Conservation (phyloP, 306 rosid genomes). For the Coriaria nepalensis region DNA sequence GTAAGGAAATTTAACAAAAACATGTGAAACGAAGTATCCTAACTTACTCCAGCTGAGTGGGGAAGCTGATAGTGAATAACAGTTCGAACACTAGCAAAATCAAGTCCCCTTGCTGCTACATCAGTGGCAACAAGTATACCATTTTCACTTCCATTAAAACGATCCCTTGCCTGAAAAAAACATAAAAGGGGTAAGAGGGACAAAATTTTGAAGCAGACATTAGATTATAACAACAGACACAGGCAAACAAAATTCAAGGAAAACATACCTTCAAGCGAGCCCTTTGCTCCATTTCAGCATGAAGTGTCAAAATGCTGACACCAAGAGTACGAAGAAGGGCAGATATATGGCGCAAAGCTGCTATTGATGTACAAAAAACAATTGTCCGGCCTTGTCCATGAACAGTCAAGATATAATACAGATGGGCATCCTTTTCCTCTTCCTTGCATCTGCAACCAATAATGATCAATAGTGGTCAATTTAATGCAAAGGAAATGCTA, state of each 20-base stretch:
- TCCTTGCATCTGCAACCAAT: constrained; percentile 67
- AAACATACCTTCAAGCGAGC: constrained; percentile 72
- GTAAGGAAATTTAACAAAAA: background rate
- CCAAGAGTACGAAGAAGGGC: constrained; percentile 74
- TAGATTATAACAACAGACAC: constrained; percentile 1
- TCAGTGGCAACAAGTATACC: constrained; percentile 87
- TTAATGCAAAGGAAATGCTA: constrained; percentile 6
- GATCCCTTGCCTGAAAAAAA: constrained; percentile 64
- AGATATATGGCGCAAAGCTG: constrained; percentile 81
- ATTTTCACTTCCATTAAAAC: constrained; percentile 59
- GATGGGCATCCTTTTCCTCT: constrained; percentile 82
- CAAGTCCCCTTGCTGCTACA: constrained; percentile 92
- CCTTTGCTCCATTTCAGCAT: constrained; percentile 87
- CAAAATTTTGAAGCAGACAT: constrained; percentile 1
- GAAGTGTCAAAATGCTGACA: constrained; percentile 60
- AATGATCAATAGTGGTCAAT: constrained; percentile 15
- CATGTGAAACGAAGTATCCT: constrained; percentile 13
- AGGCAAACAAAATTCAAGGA: constrained; percentile 2
- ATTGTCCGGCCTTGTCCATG: constrained; percentile 90
- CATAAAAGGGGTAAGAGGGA: constrained; percentile 1
- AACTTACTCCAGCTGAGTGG: constrained; percentile 80
- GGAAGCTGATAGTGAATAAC: constrained; percentile 99
- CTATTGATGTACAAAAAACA: constrained; percentile 80
- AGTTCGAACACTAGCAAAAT: constrained; percentile 77
- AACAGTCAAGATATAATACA: constrained; percentile 72